A percentile compares a stretch with the other conserved stretches of the same genome.
Conservation (phyloP, 2,329 filamentous ascomycete species). For the Ophiosphaerella korrae region DNA sequence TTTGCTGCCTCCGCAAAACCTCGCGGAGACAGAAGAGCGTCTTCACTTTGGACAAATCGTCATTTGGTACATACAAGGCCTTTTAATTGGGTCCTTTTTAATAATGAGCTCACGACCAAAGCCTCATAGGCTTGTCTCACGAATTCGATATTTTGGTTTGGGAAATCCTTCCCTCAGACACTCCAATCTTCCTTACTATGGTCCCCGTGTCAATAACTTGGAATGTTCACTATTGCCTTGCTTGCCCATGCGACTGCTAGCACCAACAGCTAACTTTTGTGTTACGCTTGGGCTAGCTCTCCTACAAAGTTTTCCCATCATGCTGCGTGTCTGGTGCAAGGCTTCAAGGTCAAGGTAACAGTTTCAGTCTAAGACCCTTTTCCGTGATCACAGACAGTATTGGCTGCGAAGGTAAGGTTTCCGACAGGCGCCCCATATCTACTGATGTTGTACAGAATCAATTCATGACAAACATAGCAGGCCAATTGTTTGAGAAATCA, state of each 20-base stretch:
- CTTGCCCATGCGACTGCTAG: not conserved
- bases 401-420: too few species aligned
- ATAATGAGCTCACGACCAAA: constrained; percentile 20
- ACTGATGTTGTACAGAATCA: too few species aligned
- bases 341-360: too few species aligned
- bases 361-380: too few species aligned
- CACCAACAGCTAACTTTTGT: too few species aligned
- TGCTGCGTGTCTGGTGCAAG: too few species aligned
- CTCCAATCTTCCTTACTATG: not conserved
- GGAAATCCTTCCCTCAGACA: not conserved
- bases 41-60: constrained; percentile 7
- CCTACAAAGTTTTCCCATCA: too few species aligned
- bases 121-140: constrained; percentile 10
- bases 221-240: not conserved
- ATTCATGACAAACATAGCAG: too few species aligned
- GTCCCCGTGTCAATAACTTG: not conserved
- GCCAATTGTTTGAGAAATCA: too few species aligned
- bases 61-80: constrained; percentile 9
- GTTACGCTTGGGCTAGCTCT: not conserved
- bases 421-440: too few species aligned
- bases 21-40: not conserved
- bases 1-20: constrained; percentile 18
- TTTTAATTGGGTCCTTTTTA: not conserved
- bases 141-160: constrained; percentile 5
- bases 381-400: too few species aligned